Evolutionary conservation across 2,329 filamentous ascomycete species (phyloP).

Genomic region (Aspergillus viridinutans): DNA sequence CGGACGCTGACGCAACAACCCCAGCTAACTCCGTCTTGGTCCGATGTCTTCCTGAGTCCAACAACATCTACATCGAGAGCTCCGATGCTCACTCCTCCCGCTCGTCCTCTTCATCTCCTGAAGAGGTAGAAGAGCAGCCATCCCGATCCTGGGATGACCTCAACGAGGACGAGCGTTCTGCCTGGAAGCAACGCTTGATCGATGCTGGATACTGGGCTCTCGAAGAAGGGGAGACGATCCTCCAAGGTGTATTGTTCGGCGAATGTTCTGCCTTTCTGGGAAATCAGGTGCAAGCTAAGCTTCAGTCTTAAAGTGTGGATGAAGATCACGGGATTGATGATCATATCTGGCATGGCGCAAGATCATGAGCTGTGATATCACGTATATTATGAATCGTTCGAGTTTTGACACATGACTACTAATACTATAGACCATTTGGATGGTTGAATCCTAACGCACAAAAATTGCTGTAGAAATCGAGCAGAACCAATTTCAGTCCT

Average conservation of each 20-base stretch:
- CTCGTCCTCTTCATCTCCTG: constrained; percentile 2
- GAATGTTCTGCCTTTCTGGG: constrained; percentile 36
- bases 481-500: not conserved
- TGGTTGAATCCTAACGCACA: not conserved
- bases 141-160: constrained; percentile 65
- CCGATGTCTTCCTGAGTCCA: not conserved
- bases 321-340: not conserved
- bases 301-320: not conserved
- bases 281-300: not conserved
- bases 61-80: not conserved
- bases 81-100: not conserved
- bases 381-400: not conserved
- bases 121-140: constrained; percentile 8
- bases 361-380: not conserved
- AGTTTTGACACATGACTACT: not conserved
- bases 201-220: constrained; percentile 75
- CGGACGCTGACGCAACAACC: constrained; percentile 1
- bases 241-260: constrained; percentile 73
- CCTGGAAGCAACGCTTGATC: constrained; percentile 66
- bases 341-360: not conserved
- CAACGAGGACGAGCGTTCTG: constrained; percentile 55
- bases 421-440: not conserved
- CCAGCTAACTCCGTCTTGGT: constrained; percentile 1
- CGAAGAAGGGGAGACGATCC: constrained; percentile 69
- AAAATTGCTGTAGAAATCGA: not conserved